Percentiles rank a stretch among this genome's conserved stretches.
Evolutionary conservation across 164 flowering plant species (phyloP).

Genomic region (Tetracentron sinense): DNA sequence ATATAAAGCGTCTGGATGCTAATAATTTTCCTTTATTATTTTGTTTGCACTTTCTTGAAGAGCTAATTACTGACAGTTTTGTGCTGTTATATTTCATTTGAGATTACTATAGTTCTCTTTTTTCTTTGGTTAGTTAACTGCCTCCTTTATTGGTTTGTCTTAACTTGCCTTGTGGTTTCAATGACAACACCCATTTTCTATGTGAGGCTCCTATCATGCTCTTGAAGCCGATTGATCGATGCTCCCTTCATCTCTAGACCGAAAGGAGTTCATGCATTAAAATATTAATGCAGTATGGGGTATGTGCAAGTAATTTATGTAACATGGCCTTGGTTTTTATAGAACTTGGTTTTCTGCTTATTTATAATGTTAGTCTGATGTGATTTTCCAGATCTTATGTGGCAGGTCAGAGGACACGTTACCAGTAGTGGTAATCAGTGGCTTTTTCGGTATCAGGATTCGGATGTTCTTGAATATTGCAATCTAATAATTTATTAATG

Average conservation of each 20-base stretch:
- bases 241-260: slow-evolving; percentile 8
- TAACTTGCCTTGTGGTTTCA: slow-evolving; percentile 4
- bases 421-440: background rate
- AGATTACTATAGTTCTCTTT: background rate
- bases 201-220: slow-evolving; percentile 7
- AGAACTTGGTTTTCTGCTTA: background rate
- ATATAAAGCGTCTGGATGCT: slow-evolving; percentile 14
- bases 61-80: slow-evolving; percentile 19
- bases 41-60: slow-evolving; percentile 6
- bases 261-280: background rate
- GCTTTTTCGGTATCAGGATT: background rate
- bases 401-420: slow-evolving; percentile 2
- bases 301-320: slow-evolving; percentile 6
- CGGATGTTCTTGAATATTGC: background rate
- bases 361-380: background rate
- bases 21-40: slow-evolving; percentile 12
- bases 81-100: slow-evolving; percentile 9
- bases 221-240: slow-evolving; percentile 15
- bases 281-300: slow-evolving; percentile 3
- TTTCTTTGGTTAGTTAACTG: slow-evolving; percentile 5
- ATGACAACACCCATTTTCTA: slow-evolving; percentile 4
- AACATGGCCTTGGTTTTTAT: background rate
- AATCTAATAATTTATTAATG: background rate
- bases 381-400: background rate
- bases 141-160: background rate